Evolutionary conservation across 805 yeast species (phyloP), one percentile per base, ranked within the genome.

Genomic region (Nakazawaea ernobii): DNA sequence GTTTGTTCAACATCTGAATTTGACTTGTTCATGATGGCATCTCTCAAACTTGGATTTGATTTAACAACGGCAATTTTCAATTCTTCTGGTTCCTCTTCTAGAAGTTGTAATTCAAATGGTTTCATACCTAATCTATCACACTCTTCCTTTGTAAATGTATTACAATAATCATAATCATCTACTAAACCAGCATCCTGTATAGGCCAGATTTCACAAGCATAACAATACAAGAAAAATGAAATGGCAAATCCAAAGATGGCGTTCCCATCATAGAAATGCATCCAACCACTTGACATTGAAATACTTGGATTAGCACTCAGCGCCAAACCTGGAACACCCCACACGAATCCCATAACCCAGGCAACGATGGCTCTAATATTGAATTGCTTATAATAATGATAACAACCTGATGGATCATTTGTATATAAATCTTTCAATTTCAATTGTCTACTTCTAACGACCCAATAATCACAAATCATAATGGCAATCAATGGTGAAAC

Each of bases 241-340:
- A 68, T 63, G 27, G 58, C 52, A 47, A 73, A 72, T 3, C 72
- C 70, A 53, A 72, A 74, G 50, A 75, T 60, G 15, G 69, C 62
- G 48, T 71, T 73, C 44, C 74, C 77, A 45, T 69, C 61, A 55
- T 66, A 75, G 55, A 65, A 72, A 48, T 71, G 67, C 7, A 61
- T 58, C 13, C 68, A 62, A n/a, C 79, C 79, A 4, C 65, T 52
- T 2, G 64, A 53, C 59, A 70, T 54, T 28, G 67, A 64, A 30
- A 57, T 49, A 27, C 35, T 42, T 6, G 53, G 50, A 41, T 55
- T 57, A 10, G 51, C 54, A 55, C 66, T 51, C 62, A 68, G 52
- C 59, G 65, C 54, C 17, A 74, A 59, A 29, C 82, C 82, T 3
- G 82, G 81, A 28, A 77, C 50, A 17, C 79, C 78, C 15, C 79